Evolutionary conservation across 1,284 basidiomycete species (phyloP).

Genomic region (Sutorius eximius): DNA sequence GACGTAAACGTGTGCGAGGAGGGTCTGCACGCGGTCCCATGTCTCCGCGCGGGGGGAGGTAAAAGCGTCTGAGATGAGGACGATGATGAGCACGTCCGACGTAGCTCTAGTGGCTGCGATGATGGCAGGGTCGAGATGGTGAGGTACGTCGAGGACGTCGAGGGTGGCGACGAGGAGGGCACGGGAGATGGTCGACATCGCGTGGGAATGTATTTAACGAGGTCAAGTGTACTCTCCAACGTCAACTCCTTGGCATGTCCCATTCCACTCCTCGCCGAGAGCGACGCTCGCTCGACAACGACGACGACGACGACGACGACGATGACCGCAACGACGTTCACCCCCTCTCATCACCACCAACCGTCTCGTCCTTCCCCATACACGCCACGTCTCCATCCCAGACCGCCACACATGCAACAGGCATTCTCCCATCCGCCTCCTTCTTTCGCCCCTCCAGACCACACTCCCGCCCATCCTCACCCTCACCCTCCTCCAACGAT

Average conservation of each 20-base stretch:
- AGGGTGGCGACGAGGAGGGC: constrained; percentile 55
- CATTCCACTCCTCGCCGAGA: constrained; percentile 7
- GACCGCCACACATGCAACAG: constrained; percentile 60
- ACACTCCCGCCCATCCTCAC: constrained; percentile 38
- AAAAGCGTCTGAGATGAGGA: constrained; percentile 63
- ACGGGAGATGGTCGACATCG: constrained; percentile 13
- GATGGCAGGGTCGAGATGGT: constrained; percentile 55
- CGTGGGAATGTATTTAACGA: not conserved
- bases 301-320: too few species aligned
- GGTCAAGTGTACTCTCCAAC: not conserved
- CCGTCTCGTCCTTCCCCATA: constrained; percentile 25
- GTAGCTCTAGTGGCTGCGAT: constrained; percentile 48
- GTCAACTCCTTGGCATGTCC: not conserved
- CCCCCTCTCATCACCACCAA: constrained; percentile 34
- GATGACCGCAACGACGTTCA: not conserved
- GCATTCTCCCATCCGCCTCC: constrained; percentile 69
- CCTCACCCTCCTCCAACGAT: constrained; percentile 19
- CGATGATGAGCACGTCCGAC: constrained; percentile 52
- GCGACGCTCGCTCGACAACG: constrained; percentile 1
- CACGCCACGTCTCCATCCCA: constrained; percentile 48
- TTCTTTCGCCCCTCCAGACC: constrained; percentile 71
- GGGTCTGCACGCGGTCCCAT: constrained; percentile 63
- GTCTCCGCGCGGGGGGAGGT: constrained; percentile 40
- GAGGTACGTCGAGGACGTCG: constrained; percentile 48
- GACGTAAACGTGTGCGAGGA: constrained; percentile 74